Evolutionary conservation across 2,329 filamentous ascomycete genomes (phyloP).

Genomic region (Phialocephala subalpina): DNA sequence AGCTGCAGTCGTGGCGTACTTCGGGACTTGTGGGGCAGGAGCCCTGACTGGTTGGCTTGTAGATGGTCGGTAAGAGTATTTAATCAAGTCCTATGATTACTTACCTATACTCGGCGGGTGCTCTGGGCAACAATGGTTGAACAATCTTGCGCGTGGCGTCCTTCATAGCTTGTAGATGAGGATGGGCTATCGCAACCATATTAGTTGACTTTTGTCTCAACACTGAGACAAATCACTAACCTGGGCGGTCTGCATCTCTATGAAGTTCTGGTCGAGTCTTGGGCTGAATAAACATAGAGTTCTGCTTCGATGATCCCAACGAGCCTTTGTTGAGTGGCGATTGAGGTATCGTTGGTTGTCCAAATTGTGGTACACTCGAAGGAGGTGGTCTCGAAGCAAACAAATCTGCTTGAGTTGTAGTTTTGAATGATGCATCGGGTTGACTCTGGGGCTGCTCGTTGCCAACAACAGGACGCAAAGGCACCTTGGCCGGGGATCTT

Average conservation of each 20-base stretch:
- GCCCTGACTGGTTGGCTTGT: slow-evolving; percentile 34
- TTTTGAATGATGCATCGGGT: slow-evolving; percentile 14
- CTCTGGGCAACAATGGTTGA: slow-evolving; percentile 38
- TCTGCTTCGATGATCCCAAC: slow-evolving; percentile 33
- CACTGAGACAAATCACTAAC: slow-evolving; percentile 25
- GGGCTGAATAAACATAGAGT: slow-evolving; percentile 42
- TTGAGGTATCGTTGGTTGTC: slow-evolving; percentile 42
- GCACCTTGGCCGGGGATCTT: slow-evolving; percentile 42
- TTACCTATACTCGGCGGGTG: slow-evolving; percentile 36
- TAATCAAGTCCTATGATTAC: slow-evolving; percentile 23
- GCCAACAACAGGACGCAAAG: slow-evolving; percentile 31
- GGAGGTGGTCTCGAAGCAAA: slow-evolving; percentile 22
- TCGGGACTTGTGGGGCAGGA: slow-evolving; percentile 30
- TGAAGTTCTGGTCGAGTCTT: slow-evolving; percentile 44
- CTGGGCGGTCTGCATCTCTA: slow-evolving; percentile 35
- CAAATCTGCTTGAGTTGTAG: slow-evolving; percentile 12
- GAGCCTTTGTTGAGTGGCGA: slow-evolving; percentile 40
- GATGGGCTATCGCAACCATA: slow-evolving; percentile 33
- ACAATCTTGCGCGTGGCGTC: slow-evolving; percentile 37
- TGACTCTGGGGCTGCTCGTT: slow-evolving; percentile 35
- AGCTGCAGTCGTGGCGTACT: slow-evolving; percentile 42
- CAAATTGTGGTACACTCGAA: slow-evolving; percentile 40
- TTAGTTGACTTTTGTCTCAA: neutral
- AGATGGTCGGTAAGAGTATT: slow-evolving; percentile 9
- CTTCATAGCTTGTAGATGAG: slow-evolving; percentile 42